Conservation (phyloP, 129 eudicot genomes). For the Pseudognaphalium luteoalbum region DNA sequence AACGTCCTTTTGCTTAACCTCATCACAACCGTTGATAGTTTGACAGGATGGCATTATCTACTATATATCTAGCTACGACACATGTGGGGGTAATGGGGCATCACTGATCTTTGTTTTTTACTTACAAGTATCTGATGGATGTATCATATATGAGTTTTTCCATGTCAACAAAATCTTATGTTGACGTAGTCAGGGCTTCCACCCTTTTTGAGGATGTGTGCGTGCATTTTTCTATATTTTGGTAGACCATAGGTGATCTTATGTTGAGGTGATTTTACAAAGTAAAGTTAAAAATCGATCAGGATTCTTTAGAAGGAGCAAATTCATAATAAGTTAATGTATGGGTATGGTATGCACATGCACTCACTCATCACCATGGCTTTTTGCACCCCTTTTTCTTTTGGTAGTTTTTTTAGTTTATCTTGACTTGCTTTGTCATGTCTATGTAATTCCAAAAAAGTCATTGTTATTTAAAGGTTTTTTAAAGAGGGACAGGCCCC, state of each 20-base stretch:
- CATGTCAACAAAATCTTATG: slow-evolving; percentile 10
- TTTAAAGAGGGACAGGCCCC: slow-evolving; percentile 43
- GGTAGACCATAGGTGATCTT: slow-evolving; percentile 18
- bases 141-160: background rate
- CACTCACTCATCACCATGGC: slow-evolving; percentile 22
- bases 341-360: slow-evolving; percentile 34
- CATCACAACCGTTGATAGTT: background rate
- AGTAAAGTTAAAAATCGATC: background rate
- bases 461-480: slow-evolving; percentile 53
- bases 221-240: slow-evolving; percentile 19
- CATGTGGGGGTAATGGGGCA: background rate
- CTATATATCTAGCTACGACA: slow-evolving; percentile 4
- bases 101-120: background rate
- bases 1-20: slow-evolving; percentile 16
- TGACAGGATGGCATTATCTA: slow-evolving; percentile 14
- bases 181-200: slow-evolving; percentile 14
- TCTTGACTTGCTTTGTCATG: slow-evolving; percentile 45
- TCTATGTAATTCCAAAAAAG: slow-evolving; percentile 74
- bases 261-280: background rate
- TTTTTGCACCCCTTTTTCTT: slow-evolving; percentile 20
- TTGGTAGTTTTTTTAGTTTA: slow-evolving; percentile 17
- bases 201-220: slow-evolving; percentile 14
- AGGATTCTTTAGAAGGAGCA: background rate
- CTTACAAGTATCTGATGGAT: background rate
- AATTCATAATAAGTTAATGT: slow-evolving; percentile 1